These are phyloP conservation scores for Thelephora terrestris DNA, from an alignment of 1,284 basidiomycete genomes.

Conservation along the genomic window DNA sequence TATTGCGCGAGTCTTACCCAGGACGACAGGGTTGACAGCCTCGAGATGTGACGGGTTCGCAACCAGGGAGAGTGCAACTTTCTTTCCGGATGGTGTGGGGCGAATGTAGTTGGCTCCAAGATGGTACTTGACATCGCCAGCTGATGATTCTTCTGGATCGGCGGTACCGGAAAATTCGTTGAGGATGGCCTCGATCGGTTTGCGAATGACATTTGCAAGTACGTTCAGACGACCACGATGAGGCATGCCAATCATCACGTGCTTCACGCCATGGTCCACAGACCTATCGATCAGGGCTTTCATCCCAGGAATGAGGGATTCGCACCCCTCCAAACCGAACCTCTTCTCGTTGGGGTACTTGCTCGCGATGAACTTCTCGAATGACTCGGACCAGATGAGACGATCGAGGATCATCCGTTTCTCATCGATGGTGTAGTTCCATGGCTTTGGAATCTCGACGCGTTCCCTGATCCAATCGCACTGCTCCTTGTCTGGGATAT, in stretches of 20 bases:
- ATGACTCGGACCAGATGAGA: slow-evolving; percentile 98
- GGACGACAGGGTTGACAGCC: slow-evolving; percentile 94
- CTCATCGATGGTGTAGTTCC: slow-evolving; percentile 97
- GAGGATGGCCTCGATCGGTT: slow-evolving; percentile 96
- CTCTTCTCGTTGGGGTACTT: slow-evolving; percentile 99
- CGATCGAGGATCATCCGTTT: slow-evolving; percentile 99
- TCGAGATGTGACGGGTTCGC: slow-evolving; percentile 99
- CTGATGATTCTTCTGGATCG: slow-evolving; percentile 65
- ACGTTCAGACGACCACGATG: slow-evolving; percentile 98
- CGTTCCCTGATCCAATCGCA: slow-evolving; percentile 99
- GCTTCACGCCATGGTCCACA: slow-evolving; percentile 92
- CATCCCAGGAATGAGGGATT: slow-evolving; percentile 97
- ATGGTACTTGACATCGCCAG: slow-evolving; percentile 99
- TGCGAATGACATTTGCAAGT: slow-evolving; percentile 96
- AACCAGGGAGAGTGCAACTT: slow-evolving; percentile 93
- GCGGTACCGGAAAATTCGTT: slow-evolving; percentile 88
- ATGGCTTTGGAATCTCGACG: slow-evolving; percentile 94
- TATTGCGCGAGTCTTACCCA: slow-evolving; percentile 95
- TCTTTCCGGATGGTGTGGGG: slow-evolving; percentile 96
- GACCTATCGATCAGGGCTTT: slow-evolving; percentile 98
- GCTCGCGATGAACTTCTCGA: slow-evolving; percentile 97
- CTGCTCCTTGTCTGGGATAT: slow-evolving; percentile 97
- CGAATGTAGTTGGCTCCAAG: slow-evolving; percentile 98
- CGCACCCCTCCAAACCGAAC: slow-evolving; percentile 98
- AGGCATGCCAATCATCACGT: slow-evolving; percentile 98